Percentiles rank a stretch among this genome's conserved stretches.
Evolutionary conservation across 257 asterid species (phyloP).

Genomic region (Paraleonurus japonicus): DNA sequence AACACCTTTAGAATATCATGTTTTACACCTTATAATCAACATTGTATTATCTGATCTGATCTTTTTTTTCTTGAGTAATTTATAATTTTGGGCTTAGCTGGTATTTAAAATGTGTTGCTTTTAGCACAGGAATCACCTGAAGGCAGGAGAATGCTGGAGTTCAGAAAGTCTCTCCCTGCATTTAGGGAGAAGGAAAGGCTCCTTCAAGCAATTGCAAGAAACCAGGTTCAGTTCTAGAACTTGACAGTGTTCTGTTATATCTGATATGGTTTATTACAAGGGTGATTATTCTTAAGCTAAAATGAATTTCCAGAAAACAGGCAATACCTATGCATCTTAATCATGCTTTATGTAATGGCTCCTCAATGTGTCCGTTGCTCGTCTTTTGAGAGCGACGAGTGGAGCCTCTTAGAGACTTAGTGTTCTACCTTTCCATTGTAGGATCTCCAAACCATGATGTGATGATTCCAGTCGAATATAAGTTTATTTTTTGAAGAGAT

Average conservation of each 20-base stretch:
- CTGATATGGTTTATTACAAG: slow-evolving; percentile 5
- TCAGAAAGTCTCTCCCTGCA: slow-evolving; percentile 92
- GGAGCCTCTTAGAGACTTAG: neutral
- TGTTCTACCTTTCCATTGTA: neutral
- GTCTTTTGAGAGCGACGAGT: neutral
- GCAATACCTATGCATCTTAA: neutral
- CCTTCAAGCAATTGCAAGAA: slow-evolving; percentile 90
- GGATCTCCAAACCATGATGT: neutral
- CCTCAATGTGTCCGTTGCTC: slow-evolving; percentile 10
- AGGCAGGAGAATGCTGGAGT: slow-evolving; percentile 78
- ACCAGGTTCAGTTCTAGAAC: slow-evolving; percentile 61
- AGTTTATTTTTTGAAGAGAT: neutral
- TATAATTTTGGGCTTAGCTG: neutral
- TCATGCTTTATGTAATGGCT: neutral
- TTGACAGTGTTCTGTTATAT: slow-evolving; percentile 9
- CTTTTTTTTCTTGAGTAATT: slow-evolving; percentile 5
- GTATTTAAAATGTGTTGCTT: slow-evolving; percentile 17
- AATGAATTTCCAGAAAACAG: slow-evolving; percentile 10
- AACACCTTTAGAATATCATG: neutral
- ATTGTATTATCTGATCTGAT: neutral
- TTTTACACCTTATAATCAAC: neutral
- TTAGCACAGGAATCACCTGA: slow-evolving; percentile 82
- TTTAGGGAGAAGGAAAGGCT: slow-evolving; percentile 89
- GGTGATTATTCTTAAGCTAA: neutral
- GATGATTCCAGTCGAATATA: neutral